Conservation (phyloP, 768 basidiomycete genomes). For the Termitomyces sp. region DNA sequence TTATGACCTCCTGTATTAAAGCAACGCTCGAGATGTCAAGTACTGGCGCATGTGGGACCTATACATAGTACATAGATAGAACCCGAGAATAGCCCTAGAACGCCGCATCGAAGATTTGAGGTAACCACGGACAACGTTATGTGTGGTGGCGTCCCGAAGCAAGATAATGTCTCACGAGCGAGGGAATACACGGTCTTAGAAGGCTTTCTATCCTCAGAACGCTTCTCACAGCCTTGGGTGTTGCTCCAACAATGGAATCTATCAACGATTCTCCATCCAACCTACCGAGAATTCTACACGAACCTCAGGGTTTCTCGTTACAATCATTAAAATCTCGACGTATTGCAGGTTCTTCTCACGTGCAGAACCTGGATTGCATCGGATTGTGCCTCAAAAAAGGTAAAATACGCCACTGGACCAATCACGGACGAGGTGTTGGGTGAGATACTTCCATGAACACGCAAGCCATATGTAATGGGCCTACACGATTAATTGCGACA, state of each 20-base stretch:
- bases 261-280: background rate
- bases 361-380: background rate
- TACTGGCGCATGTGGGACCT: background rate
- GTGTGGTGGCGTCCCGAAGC: background rate
- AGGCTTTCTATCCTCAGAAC: background rate
- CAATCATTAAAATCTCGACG: background rate
- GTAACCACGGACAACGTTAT: background rate
- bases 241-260: background rate
- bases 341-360: conserved; percentile 1
- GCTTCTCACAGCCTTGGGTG: background rate
- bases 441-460: background rate
- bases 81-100: background rate
- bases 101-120: background rate
- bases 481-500: background rate
- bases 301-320: background rate
- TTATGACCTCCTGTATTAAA: background rate
- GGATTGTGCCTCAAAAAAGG: background rate
- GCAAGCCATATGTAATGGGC: background rate
- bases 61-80: background rate
- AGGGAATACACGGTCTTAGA: background rate
- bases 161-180: background rate
- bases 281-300: background rate
- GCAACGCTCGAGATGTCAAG: background rate
- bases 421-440: conserved; percentile 1
- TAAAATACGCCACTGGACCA: conserved; percentile 2